These are phyloP conservation scores for Sonneratia caseolaris DNA, from an alignment of 345 rosid species.

Conservation along the genomic window DNA sequence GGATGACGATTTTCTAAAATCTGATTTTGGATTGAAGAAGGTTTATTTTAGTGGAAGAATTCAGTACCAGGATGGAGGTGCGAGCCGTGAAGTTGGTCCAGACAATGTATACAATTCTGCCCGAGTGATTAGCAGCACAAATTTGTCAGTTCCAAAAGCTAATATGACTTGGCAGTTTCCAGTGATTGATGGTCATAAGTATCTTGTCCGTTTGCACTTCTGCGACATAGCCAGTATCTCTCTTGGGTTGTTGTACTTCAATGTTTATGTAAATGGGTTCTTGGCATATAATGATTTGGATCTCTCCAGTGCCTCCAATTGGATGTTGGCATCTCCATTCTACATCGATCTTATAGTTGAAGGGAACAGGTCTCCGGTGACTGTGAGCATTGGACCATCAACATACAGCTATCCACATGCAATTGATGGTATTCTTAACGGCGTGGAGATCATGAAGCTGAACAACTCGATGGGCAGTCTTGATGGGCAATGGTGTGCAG, in stretches of 20 bases:
- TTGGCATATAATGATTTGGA: conserved; percentile 57
- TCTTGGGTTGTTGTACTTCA: conserved; percentile 45
- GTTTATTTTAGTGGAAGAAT: conserved; percentile 49
- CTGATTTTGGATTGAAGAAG: conserved; percentile 28
- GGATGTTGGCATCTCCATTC: conserved; percentile 54
- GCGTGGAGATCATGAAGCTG: conserved; percentile 86
- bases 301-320: conserved; percentile 18
- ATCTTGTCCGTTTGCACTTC: conserved; percentile 72
- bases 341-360: conserved; percentile 54
- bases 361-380: conserved; percentile 9
- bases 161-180: conserved; percentile 74
- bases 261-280: conserved; percentile 54
- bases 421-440: conserved; percentile 68
- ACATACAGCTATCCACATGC: conserved; percentile 29
- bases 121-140: conserved; percentile 41
- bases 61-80: conserved; percentile 49
- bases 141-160: conserved; percentile 31
- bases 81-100: conserved; percentile 68
- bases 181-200: conserved; percentile 34
- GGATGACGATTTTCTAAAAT: conserved; percentile 58
- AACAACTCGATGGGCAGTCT: conserved; percentile 80
- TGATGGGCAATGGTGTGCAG: conserved; percentile 44
- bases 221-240: conserved; percentile 75
- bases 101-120: conserved; percentile 61
- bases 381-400: conserved; percentile 42